Conservation (phyloP, 2,329 filamentous ascomycete genomes). For the Paecilomyces variotii region DNA sequence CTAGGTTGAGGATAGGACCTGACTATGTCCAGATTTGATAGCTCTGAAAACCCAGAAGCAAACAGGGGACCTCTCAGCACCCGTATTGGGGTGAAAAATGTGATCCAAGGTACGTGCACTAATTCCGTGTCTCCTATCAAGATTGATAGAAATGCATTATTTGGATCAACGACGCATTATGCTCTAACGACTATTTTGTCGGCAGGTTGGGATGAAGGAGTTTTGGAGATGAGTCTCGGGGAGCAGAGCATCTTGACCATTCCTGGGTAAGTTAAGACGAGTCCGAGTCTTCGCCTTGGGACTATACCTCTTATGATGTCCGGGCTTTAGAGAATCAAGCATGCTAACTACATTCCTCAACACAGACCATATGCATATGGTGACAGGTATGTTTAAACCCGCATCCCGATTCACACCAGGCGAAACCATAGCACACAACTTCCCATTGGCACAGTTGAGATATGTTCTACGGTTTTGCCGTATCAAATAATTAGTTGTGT, state of each 20-base stretch:
- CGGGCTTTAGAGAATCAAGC: background rate
- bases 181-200: slow-evolving; percentile 22
- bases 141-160: no score
- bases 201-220: slow-evolving; percentile 77
- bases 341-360: slow-evolving; percentile 6
- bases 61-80: slow-evolving; percentile 61
- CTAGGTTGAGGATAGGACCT: slow-evolving; percentile 2
- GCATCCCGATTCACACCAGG: background rate
- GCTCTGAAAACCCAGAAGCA: no score
- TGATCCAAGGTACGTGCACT: slow-evolving; percentile 77
- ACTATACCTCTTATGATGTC: background rate
- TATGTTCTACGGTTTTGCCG: background rate
- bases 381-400: slow-evolving; percentile 22
- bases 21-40: slow-evolving; percentile 65
- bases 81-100: slow-evolving; percentile 69
- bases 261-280: slow-evolving; percentile 50
- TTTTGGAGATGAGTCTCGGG: slow-evolving; percentile 76
- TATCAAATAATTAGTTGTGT: background rate
- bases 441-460: background rate
- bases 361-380: slow-evolving; percentile 29
- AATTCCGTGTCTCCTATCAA: no score
- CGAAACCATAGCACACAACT: background rate
- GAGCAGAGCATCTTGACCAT: slow-evolving; percentile 86
- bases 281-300: slow-evolving; percentile 1
- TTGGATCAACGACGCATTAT: no score